Percentiles rank a stretch among this genome's conserved stretches.
Evolutionary conservation across 2,329 filamentous ascomycete species (phyloP).

Genomic region (Sclerotiophoma versabilis): DNA sequence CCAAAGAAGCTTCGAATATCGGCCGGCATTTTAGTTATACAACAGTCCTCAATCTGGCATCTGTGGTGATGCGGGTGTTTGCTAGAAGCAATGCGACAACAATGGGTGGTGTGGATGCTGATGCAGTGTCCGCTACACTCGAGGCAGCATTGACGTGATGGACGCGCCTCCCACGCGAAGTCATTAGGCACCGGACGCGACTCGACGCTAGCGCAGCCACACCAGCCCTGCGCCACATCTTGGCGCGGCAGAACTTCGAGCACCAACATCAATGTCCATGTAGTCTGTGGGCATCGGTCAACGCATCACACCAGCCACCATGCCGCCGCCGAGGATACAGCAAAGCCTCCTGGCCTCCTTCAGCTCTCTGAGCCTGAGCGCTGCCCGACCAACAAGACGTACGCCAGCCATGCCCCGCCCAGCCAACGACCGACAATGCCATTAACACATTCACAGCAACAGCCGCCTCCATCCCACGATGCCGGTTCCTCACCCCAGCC

Average conservation of each 20-base stretch:
- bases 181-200: slow-evolving; percentile 13
- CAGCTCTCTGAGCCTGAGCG: slow-evolving; percentile 34
- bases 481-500: slow-evolving; percentile 42
- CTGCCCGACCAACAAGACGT: slow-evolving; percentile 35
- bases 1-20: slow-evolving; percentile 94
- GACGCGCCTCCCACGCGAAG: slow-evolving; percentile 26
- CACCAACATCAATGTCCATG: neutral
- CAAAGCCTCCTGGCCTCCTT: slow-evolving; percentile 46
- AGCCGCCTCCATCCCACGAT: slow-evolving; percentile 39
- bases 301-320: slow-evolving; percentile 28
- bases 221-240: slow-evolving; percentile 22
- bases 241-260: slow-evolving; percentile 39
- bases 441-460: neutral
- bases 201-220: neutral
- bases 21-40: slow-evolving; percentile 68
- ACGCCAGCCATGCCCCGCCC: slow-evolving; percentile 31
- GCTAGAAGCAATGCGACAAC: neutral
- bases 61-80: neutral
- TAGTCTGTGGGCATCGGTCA: neutral
- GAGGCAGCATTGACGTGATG: slow-evolving; percentile 20
- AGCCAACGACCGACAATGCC: slow-evolving; percentile 19
- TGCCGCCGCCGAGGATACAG: slow-evolving; percentile 51
- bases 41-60: neutral
- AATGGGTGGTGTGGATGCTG: slow-evolving; percentile 7
- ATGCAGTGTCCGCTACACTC: slow-evolving; percentile 4